Percentiles rank a stretch among this genome's conserved stretches.
Conservation (phyloP, 2,329 filamentous ascomycete species). For the Didymella sp. region DNA sequence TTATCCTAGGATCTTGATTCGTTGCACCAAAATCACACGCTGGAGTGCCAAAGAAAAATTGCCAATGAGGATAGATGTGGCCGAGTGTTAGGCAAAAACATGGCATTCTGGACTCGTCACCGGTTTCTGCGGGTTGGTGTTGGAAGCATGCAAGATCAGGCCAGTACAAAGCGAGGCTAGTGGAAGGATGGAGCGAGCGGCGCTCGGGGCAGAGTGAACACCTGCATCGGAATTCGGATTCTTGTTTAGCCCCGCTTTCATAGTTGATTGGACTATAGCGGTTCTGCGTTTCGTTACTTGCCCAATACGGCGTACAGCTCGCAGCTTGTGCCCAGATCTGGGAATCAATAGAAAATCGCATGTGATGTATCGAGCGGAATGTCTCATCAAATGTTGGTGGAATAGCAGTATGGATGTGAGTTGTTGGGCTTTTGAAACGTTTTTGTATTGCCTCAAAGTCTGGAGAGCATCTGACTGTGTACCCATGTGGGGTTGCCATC, state of each 20-base stretch:
- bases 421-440: not conserved
- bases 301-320: slow-evolving; percentile 15
- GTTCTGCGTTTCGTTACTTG: slow-evolving; percentile 12
- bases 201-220: slow-evolving; percentile 5
- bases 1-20: slow-evolving; percentile 16
- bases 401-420: not conserved
- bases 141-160: slow-evolving; percentile 5
- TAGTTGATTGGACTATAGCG: slow-evolving; percentile 7
- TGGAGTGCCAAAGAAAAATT: not conserved
- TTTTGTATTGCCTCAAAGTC: not conserved
- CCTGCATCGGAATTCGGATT: slow-evolving; percentile 6
- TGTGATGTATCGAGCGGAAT: not conserved
- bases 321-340: slow-evolving; percentile 14
- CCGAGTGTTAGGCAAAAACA: not conserved
- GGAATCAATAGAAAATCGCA: slow-evolving; percentile 3
- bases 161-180: slow-evolving; percentile 9
- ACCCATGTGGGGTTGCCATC: slow-evolving; percentile 23
- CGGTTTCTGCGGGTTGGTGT: slow-evolving; percentile 11
- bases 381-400: not conserved
- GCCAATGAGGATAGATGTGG: not conserved
- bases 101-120: slow-evolving; percentile 7
- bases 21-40: slow-evolving; percentile 9
- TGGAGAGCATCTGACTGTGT: slow-evolving; percentile 7
- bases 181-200: slow-evolving; percentile 8
- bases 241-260: slow-evolving; percentile 7